Base-by-base conservation (phyloP, 805 yeast genomes). In the Pichia ethanolica region DNA sequence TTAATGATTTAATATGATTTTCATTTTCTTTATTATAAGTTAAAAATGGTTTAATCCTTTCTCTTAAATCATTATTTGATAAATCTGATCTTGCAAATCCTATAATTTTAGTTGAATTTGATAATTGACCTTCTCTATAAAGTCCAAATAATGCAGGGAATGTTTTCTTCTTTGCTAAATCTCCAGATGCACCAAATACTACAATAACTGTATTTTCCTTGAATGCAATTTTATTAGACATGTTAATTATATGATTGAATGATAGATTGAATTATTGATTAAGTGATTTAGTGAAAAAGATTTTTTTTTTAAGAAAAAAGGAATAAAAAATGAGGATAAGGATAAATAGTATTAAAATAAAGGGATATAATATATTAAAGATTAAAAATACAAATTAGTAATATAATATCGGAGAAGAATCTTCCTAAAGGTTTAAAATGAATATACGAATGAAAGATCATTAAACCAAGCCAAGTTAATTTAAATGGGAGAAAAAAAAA, bases 131-230 rank as follows among this genome's bases (percentile, higher is more conserved):
- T 64, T 90, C 83, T 56, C 86, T 73, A 70, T 60, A 79, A 37
- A 86, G 73, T 10, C 93, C 95, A 59, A 85, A 86, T 25, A 86
- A 69, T 5, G 93, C 91, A 9, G 95, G 95, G 70, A 87, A 89
- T 3, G 97, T 90, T 72, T 90, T 90, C 82, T 90, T 90, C 72
- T 88, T 89, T 49, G 97, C 96, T 56, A 90, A 74, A 67, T 90
- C 97, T 46, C 97, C 97, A 26, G 95, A 86, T 41, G 97, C 97
- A 47, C 97, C 97, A 60, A 89, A 86, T 33, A 90, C 95, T 30
- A 83, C 87, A 59, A 90, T 75, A 40, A 80, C 73, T 8, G 87
- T 82, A 68, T 85, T 71, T 55, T 83, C 79, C 52, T 78, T 81
- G 66, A 85, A 86, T 51, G 74, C 59, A 45, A 61, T 57, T 39